These are phyloP conservation scores for Pleurotus eryngii DNA, from an alignment of 768 basidiomycete species.

Conservation along the genomic window DNA sequence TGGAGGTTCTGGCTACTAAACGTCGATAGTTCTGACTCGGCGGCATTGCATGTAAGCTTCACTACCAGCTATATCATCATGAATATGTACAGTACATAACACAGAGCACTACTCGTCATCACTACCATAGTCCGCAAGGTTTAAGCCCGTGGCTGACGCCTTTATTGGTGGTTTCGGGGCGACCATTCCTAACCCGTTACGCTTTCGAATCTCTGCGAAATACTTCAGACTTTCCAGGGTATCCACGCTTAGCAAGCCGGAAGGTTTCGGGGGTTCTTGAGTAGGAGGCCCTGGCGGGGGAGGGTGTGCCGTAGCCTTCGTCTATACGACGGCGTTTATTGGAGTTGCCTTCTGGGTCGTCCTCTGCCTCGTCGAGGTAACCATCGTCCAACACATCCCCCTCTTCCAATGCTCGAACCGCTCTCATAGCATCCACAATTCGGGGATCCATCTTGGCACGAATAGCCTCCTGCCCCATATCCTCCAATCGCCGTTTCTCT, in stretches of 20 bases:
- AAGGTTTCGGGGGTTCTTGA: conserved; percentile 32
- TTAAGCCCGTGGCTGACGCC: conserved; percentile 41
- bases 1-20: conserved; percentile 15
- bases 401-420: conserved; percentile 86
- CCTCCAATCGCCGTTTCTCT: conserved; percentile 81
- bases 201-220: conserved; percentile 82
- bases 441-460: conserved; percentile 80
- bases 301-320: conserved; percentile 20
- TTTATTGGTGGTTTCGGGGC: conserved; percentile 26
- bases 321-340: conserved; percentile 31
- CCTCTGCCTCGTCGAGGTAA: conserved; percentile 24
- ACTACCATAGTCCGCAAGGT: conserved; percentile 76
- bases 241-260: conserved; percentile 74
- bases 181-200: conserved; percentile 43
- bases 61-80: neutral
- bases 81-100: conserved; percentile 12
- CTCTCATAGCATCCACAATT: conserved; percentile 84
- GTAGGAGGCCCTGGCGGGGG: conserved; percentile 21
- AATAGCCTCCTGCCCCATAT: conserved; percentile 85
- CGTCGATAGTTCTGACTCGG: neutral
- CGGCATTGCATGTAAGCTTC: neutral
- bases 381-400: conserved; percentile 48
- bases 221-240: conserved; percentile 89
- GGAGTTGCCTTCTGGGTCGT: conserved; percentile 32
- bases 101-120: conserved; percentile 44